Evolutionary conservation across 2,329 filamentous ascomycete species (phyloP).

Genomic region (Exophiala dermatitidis): DNA sequence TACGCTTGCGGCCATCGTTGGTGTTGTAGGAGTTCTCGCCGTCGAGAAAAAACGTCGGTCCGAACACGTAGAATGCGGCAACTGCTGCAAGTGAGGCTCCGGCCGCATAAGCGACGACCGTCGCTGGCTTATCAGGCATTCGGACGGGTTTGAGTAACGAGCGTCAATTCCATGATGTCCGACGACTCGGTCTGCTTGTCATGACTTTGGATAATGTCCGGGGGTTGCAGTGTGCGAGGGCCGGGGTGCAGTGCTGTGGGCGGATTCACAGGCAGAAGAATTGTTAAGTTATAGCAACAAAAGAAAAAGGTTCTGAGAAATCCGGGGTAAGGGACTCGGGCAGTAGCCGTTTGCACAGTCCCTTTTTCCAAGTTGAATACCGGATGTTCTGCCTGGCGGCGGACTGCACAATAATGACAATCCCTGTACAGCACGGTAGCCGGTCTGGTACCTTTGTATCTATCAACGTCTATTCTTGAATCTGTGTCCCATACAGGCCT

Average conservation of each 20-base stretch:
- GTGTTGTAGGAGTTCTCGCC: constrained; percentile 57
- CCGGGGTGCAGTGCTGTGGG: not conserved
- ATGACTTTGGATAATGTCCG: constrained; percentile 8
- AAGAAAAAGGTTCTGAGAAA: constrained; percentile 3
- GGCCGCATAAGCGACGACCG: constrained; percentile 85
- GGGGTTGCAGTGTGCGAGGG: not conserved
- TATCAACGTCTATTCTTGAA: too few species aligned
- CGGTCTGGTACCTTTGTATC: too few species aligned
- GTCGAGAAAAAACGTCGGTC: constrained; percentile 93
- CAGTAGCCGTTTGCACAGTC: too few species aligned
- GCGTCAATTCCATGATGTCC: constrained; percentile 15
- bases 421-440: too few species aligned
- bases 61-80: constrained; percentile 94
- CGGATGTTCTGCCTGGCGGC: too few species aligned
- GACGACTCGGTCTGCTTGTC: not conserved
- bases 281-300: not conserved
- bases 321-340: constrained; percentile 7
- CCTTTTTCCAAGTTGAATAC: too few species aligned
- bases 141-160: constrained; percentile 2
- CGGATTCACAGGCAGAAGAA: not conserved
- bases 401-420: too few species aligned
- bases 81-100: constrained; percentile 91
- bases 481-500: too few species aligned
- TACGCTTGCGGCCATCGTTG: constrained; percentile 61
- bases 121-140: constrained; percentile 78